A percentile compares a stretch with the other conserved stretches of the same genome.
Evolutionary conservation across 2,329 filamentous ascomycete genomes (phyloP).

Genomic region (Trematosphaeria pertusa): DNA sequence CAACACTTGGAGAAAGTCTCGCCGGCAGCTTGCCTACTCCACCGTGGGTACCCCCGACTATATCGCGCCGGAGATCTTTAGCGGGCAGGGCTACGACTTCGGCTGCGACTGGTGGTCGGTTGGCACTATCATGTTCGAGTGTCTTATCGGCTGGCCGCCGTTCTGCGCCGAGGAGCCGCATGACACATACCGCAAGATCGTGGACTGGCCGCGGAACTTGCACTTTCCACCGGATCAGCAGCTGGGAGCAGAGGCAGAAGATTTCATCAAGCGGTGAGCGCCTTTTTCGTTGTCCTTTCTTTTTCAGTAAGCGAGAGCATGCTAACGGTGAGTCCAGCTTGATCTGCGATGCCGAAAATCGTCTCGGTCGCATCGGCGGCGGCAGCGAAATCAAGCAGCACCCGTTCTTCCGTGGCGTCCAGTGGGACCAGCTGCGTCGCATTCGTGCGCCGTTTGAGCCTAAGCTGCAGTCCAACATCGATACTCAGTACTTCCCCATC

Average conservation of each 20-base stretch:
- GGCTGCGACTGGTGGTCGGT: constrained; percentile 99
- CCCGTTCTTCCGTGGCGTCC: constrained; percentile 94
- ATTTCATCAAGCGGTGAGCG: constrained; percentile 85
- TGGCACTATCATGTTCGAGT: constrained; percentile 99
- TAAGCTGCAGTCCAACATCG: constrained; percentile 88
- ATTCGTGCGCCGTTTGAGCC: constrained; percentile 97
- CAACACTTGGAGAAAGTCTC: constrained; percentile 97
- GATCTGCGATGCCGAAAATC: constrained; percentile 92
- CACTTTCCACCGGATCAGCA: constrained; percentile 97
- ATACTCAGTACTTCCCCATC: constrained; percentile 98
- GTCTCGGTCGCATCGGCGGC: constrained; percentile 80
- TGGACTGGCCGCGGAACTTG: constrained; percentile 94
- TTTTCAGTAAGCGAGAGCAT: constrained; percentile 17
- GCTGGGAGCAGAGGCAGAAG: constrained; percentile 85
- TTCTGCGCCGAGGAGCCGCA: constrained; percentile 98
- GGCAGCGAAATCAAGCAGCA: constrained; percentile 93
- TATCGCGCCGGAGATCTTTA: constrained; percentile 98
- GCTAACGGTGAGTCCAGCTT: constrained; percentile 65
- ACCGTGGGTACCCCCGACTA: constrained; percentile 98
- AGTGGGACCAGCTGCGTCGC: constrained; percentile 89
- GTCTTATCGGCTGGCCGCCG: constrained; percentile 96
- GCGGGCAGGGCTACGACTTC: constrained; percentile 92
- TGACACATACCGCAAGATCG: constrained; percentile 98
- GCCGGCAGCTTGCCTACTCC: constrained; percentile 95
- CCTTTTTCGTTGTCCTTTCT: constrained; percentile 6